A percentile compares a stretch with the other conserved stretches of the same genome.
phyloP scores from a whole-genome alignment of 148 eudicot genomes.

The Fagopyrum homotropicum region DNA sequence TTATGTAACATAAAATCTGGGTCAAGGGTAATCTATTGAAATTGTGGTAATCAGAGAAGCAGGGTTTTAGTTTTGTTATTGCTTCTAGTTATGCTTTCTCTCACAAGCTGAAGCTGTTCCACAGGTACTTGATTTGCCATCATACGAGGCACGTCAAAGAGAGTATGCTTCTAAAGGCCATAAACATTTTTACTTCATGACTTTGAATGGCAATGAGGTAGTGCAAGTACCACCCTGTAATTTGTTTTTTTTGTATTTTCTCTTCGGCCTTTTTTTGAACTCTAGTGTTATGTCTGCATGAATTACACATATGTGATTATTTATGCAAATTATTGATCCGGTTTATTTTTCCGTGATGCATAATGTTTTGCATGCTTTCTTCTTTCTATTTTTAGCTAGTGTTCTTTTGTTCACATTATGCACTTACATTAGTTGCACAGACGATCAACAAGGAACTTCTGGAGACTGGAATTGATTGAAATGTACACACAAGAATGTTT shows the following conservation, averaged over 20 bases:
- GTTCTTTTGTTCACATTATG: neutral
- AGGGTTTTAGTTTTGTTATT: neutral
- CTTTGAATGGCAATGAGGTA: constrained; percentile 94
- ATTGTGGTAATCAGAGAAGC: neutral
- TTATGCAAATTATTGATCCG: neutral
- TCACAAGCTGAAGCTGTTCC: neutral
- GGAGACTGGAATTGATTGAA: neutral
- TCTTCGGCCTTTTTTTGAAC: neutral
- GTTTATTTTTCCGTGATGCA: neutral
- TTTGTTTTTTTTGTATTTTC: constrained; percentile 7
- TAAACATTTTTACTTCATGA: constrained; percentile 99
- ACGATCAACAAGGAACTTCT: neutral
- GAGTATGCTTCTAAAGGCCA: constrained; percentile 83
- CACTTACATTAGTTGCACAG: neutral
- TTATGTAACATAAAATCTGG: constrained; percentile 4
- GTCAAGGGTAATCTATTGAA: neutral
- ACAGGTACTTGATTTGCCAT: constrained; percentile 85
- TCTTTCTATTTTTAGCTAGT: neutral
- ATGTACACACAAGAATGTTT: neutral
- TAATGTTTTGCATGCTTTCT: constrained; percentile 1
- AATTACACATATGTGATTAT: neutral
- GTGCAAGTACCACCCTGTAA: constrained; percentile 17
- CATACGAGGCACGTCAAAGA: constrained; percentile 80
- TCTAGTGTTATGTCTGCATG: neutral
- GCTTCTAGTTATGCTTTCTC: neutral